Percentiles rank a stretch among this genome's conserved stretches.
These are phyloP conservation scores for Tripterygium wilfordii DNA, from an alignment of 177 flowering plant genomes.

Conservation along the genomic window DNA sequence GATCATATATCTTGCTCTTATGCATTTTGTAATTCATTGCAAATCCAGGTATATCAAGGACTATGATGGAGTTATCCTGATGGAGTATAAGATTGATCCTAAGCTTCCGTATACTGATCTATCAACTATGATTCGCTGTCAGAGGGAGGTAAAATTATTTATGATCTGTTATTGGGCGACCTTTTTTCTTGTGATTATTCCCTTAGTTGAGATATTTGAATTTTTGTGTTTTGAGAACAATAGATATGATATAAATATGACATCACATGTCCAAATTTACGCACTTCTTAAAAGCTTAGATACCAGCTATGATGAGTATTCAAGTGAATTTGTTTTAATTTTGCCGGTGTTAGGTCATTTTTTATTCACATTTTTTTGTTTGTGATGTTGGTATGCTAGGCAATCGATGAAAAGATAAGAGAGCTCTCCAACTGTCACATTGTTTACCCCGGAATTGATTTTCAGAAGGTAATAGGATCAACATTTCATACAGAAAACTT, in stretches of 20 bases:
- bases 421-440: slow-evolving; percentile 96
- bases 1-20: too few species aligned
- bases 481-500: not conserved
- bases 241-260: too few species aligned
- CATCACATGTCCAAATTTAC: too few species aligned
- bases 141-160: slow-evolving; percentile 60
- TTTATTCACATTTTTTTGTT: too few species aligned
- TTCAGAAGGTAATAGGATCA: slow-evolving; percentile 64
- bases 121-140: slow-evolving; percentile 86
- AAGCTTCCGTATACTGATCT: slow-evolving; percentile 96
- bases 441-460: slow-evolving; percentile 80
- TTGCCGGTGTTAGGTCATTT: too few species aligned
- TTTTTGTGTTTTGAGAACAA: too few species aligned
- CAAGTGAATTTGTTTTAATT: too few species aligned
- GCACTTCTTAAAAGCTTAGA: too few species aligned
- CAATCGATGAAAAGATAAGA: slow-evolving; percentile 93
- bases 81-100: slow-evolving; percentile 96
- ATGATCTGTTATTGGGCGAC: not conserved
- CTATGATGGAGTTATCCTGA: slow-evolving; percentile 95
- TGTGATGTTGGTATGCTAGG: slow-evolving; percentile 55
- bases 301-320: too few species aligned
- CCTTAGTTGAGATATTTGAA: too few species aligned
- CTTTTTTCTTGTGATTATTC: not conserved
- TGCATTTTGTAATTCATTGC: not conserved
- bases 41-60: slow-evolving; percentile 82